Conservation (phyloP, 1,284 basidiomycete genomes). For the Taiwanofungus camphoratus region DNA sequence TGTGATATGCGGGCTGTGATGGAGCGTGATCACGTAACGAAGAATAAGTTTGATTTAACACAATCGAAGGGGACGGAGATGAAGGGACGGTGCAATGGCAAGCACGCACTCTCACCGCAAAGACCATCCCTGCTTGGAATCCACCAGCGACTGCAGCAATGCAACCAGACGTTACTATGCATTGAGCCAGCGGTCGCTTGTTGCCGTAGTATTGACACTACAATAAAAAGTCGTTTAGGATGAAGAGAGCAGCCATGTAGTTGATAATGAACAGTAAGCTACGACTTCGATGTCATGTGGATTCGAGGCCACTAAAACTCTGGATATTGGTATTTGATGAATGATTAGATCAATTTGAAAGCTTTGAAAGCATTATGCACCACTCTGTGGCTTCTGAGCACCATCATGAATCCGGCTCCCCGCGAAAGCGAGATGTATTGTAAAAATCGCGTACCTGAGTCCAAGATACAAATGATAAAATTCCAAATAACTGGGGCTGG, state of each 20-base stretch:
- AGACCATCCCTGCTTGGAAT: conserved; percentile 58
- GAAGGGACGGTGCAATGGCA: conserved; percentile 15
- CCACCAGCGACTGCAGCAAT: conserved; percentile 44
- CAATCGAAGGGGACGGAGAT: not conserved
- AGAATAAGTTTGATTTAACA: too few species aligned
- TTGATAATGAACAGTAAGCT: too few species aligned
- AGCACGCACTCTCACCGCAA: conserved; percentile 45
- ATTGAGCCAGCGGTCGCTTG: conserved; percentile 29
- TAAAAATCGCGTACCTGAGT: conserved; percentile 40
- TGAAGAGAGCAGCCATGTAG: too few species aligned
- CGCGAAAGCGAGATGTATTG: not conserved
- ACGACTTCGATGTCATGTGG: too few species aligned
- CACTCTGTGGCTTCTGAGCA: too few species aligned
- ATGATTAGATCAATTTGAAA: too few species aligned
- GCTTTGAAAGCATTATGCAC: too few species aligned
- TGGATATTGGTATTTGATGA: too few species aligned
- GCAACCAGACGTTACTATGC: conserved; percentile 28
- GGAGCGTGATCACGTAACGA: too few species aligned
- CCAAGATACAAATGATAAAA: conserved; percentile 60
- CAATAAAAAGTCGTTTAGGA: too few species aligned
- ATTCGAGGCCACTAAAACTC: too few species aligned
- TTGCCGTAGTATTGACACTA: conserved; percentile 61
- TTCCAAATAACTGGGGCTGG: conserved; percentile 72
- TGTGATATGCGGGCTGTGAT: conserved; percentile 35
- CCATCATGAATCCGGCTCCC: not conserved